Percentiles rank a stretch among this genome's conserved stretches.
Evolutionary conservation across 1,284 basidiomycete species (phyloP).

Genomic region (Sanghuangporus sanghuang): DNA sequence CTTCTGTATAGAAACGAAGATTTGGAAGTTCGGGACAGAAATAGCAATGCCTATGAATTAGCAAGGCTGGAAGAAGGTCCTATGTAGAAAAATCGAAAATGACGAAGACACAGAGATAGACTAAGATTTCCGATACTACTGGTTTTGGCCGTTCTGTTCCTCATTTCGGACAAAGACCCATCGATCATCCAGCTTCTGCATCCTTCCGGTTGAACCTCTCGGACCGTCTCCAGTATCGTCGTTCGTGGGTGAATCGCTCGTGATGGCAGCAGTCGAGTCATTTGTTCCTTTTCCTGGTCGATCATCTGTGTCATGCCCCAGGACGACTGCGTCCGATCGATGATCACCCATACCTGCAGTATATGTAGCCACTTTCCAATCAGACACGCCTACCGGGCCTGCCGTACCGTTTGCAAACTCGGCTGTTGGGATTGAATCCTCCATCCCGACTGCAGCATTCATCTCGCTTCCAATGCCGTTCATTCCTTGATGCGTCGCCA

Average conservation of each 20-base stretch:
- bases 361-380: conserved; percentile 21
- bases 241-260: background rate
- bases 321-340: conserved; percentile 48
- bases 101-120: conserved; percentile 21
- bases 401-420: background rate
- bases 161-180: conserved; percentile 60
- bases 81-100: conserved; percentile 30
- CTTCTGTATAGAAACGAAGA: conserved; percentile 30
- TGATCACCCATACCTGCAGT: conserved; percentile 23
- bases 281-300: conserved; percentile 23
- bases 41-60: conserved; percentile 39
- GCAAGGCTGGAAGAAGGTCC: conserved; percentile 39
- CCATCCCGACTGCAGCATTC: background rate
- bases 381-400: conserved; percentile 4
- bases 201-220: conserved; percentile 41
- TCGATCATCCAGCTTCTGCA: conserved; percentile 66
- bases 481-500: conserved; percentile 10
- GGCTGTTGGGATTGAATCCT: conserved; percentile 1
- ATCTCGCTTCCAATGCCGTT: background rate
- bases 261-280: background rate
- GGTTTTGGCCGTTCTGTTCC: conserved; percentile 11
- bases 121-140: background rate
- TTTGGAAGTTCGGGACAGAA: conserved; percentile 21
- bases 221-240: background rate
- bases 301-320: conserved; percentile 33